Evolutionary conservation across 2,329 filamentous ascomycete genomes (phyloP).

Genomic region (Fusarium succisae): DNA sequence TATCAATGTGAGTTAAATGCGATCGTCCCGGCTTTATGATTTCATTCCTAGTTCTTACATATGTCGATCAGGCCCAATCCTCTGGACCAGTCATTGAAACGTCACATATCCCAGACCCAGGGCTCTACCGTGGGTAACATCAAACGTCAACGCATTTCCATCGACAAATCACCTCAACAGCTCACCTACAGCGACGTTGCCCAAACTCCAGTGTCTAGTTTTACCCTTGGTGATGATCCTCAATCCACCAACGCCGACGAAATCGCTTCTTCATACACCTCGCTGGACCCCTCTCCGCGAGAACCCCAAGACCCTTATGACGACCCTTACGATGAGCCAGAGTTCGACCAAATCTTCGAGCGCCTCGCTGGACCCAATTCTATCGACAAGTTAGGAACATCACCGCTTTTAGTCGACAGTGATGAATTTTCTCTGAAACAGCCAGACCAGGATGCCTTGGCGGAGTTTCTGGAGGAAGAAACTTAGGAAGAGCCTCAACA

Average conservation of each 20-base stretch:
- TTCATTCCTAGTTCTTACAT: conserved; percentile 27
- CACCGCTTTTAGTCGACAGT: background rate
- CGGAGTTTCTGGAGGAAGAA: conserved; percentile 15
- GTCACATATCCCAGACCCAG: conserved; percentile 15
- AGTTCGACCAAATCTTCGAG: conserved; percentile 27
- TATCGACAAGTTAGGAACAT: background rate
- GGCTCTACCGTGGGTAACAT: conserved; percentile 1
- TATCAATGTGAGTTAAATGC: conserved; percentile 25
- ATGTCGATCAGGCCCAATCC: conserved; percentile 23
- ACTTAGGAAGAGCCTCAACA: conserved; percentile 11
- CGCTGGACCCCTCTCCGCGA: background rate
- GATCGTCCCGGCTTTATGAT: conserved; percentile 24
- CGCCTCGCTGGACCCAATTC: background rate
- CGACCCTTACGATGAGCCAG: conserved; percentile 29
- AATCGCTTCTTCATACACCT: conserved; percentile 1
- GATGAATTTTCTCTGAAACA: conserved; percentile 11
- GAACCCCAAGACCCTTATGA: conserved; percentile 1
- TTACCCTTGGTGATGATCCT: background rate
- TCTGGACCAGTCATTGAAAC: conserved; percentile 24
- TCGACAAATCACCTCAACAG: conserved; percentile 12
- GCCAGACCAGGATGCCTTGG: conserved; percentile 26
- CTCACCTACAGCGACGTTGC: conserved; percentile 1
- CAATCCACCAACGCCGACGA: conserved; percentile 11
- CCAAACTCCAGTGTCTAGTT: conserved; percentile 10
- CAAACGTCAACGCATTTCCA: conserved; percentile 23